Evolutionary conservation across 441 rosid species (phyloP), one percentile per base, ranked within the genome.

Genomic region (Rhodomyrtus psidioides): DNA sequence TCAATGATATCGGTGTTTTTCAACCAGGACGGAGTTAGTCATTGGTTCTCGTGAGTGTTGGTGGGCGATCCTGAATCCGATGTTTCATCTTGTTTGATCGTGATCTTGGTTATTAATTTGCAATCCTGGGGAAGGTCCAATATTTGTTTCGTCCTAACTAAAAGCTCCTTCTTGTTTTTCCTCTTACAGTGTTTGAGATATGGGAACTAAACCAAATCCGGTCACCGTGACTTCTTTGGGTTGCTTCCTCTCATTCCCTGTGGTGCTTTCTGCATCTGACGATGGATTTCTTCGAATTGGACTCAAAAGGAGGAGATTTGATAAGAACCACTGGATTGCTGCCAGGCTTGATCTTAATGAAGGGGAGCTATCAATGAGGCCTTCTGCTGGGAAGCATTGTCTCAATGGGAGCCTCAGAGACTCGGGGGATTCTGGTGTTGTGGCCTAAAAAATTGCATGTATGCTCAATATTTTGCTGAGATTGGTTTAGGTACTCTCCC

Each of bases 381-480:
- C 90, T 83, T 90, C 93, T 84, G 81, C 91, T 49, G 90, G 88
- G 84, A 89, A 92, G 89, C 91, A 91, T 81, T 58, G 83, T 58
- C 90, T 90, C 51, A 85, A 65, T 24, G 92, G 91, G 70, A 91
- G 88, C 85, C 85, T 89, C 53, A 88, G 88, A 60, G 93, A 89
- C 82, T 55, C 91, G 1, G 76, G 60, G 83, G 97, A 94, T 82
- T 56, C 91, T 53, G 98, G 93, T 82, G 90, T 94, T 74, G 91
- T 96, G 4, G 88, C 90, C 86, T 95, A 26, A 94, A 93, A 90
- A 96, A 96, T 87, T 95, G 93, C 91, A 82, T 96, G 94, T 95
- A 95, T 90, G 98, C 97, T 88, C 98, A 95, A 86, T 96, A 96
- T 86, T 95, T 93, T 90, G 98, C 96, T 83, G 97, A 94, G 91